Conservation (phyloP, 768 basidiomycete species). For the Trametes elegans region DNA sequence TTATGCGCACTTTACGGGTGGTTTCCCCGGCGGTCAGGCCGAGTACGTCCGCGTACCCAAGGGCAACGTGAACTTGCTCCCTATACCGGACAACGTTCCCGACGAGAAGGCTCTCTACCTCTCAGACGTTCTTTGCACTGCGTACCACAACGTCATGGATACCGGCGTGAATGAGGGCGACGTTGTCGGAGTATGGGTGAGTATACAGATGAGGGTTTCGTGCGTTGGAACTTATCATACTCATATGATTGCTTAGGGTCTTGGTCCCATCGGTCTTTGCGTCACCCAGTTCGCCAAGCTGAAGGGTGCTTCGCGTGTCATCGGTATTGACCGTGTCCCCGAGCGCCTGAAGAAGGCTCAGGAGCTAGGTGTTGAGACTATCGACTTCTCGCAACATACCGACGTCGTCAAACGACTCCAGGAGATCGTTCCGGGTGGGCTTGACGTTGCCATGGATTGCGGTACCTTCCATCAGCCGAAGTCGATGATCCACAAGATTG, state of each 20-base stretch:
- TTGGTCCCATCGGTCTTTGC: slow-evolving; percentile 67
- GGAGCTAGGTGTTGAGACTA: slow-evolving; percentile 46
- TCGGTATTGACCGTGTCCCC: slow-evolving; percentile 64
- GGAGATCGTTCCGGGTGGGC: slow-evolving; percentile 60
- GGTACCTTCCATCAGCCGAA: slow-evolving; percentile 74
- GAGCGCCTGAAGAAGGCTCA: slow-evolving; percentile 48
- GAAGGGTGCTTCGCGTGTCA: slow-evolving; percentile 69
- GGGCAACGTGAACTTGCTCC: slow-evolving; percentile 69
- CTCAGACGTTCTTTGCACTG: slow-evolving; percentile 65
- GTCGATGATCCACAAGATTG: slow-evolving; percentile 58
- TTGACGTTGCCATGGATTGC: slow-evolving; percentile 63
- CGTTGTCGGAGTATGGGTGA: slow-evolving; percentile 67
- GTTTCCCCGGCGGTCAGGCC: slow-evolving; percentile 74
- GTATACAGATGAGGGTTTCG: too few relatives aligned
- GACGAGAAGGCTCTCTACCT: slow-evolving; percentile 62
- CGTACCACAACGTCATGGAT: slow-evolving; percentile 72
- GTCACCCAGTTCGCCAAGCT: slow-evolving; percentile 58
- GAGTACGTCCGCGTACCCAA: slow-evolving; percentile 73
- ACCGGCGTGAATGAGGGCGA: slow-evolving; percentile 73
- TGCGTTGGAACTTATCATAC: too few relatives aligned
- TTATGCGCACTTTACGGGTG: slow-evolving; percentile 70
- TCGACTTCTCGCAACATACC: slow-evolving; percentile 55
- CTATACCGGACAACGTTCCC: slow-evolving; percentile 60
- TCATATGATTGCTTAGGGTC: slow-evolving; percentile 43
- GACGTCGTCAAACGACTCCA: slow-evolving; percentile 53